phyloP scores from a whole-genome alignment of 2,329 filamentous ascomycete genomes.

The Alternaria atra region DNA sequence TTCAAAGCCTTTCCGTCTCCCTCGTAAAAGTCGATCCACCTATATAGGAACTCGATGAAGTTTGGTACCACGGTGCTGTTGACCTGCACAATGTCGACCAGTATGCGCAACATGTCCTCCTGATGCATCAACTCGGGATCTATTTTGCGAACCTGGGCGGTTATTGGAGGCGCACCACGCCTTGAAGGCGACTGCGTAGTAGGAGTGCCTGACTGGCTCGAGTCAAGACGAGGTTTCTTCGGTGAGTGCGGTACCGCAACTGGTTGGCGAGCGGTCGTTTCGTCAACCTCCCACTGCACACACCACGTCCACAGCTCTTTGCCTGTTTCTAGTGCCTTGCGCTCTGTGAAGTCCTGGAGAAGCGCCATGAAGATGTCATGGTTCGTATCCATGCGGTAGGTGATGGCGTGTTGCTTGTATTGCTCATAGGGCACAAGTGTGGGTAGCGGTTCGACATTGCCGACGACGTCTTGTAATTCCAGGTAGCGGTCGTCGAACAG shows the following conservation, averaged over 20 bases:
- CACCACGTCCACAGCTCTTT: constrained; percentile 47
- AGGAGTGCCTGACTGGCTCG: background rate
- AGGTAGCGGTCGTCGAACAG: constrained; percentile 45
- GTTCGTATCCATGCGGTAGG: constrained; percentile 40
- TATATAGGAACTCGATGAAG: constrained; percentile 47
- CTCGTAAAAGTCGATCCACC: constrained; percentile 44
- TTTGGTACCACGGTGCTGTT: constrained; percentile 41
- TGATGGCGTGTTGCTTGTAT: constrained; percentile 33
- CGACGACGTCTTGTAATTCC: constrained; percentile 42
- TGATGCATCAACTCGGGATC: constrained; percentile 36
- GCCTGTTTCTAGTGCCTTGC: constrained; percentile 20
- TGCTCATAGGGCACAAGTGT: constrained; percentile 43
- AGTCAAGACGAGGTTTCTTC: constrained; percentile 37
- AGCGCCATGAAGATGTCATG: constrained; percentile 38
- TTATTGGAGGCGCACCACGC: constrained; percentile 18
- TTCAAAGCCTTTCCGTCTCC: constrained; percentile 45
- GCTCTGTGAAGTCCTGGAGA: constrained; percentile 43
- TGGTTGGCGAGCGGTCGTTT: constrained; percentile 1
- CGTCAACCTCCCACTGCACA: constrained; percentile 44
- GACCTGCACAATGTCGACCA: constrained; percentile 45
- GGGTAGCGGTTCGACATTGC: constrained; percentile 42
- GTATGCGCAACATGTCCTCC: constrained; percentile 39
- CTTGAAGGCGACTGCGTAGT: constrained; percentile 7
- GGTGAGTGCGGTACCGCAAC: constrained; percentile 15
- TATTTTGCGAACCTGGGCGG: constrained; percentile 29